Base-by-base conservation (phyloP, 2,329 filamentous ascomycete genomes). In the Escovopsis sp. region DNA sequence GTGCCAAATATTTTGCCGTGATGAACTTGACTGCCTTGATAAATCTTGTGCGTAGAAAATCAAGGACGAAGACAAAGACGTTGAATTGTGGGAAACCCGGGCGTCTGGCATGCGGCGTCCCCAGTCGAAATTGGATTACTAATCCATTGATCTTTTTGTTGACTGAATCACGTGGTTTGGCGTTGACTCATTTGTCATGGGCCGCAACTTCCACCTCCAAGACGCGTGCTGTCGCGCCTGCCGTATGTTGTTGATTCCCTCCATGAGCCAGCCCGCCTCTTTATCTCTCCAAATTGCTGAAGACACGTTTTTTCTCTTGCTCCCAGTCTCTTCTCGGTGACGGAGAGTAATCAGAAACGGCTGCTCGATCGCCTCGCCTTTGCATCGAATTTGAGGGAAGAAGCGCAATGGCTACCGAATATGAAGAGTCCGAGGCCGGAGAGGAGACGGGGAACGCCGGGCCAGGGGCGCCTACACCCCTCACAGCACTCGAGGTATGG, bases 391-490 rank as follows among this genome's bases (percentile, higher is more conserved):
- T 20, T 20, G 20, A 20, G 20, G 6, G 20, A 20, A 20, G 20
- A 7, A 30, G 35, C 35, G 57, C 39, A 39, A 71, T 72, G 69
- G 63, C 64, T 12, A 61, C 67, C 33, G 61, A 81, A 47, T 76
- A 77, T 32, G 84, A 93, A 49, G 79, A 81, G 37, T 72, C 73
- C 43, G 75, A 78, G 51, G 60, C 54, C 50, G 68, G 56, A 43
- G 87, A 91, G 43, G 86, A 94, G 45, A 72, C 73, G 52, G 74
- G 78, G 47, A 73, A 78, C 55, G 78, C 81, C 43, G 87, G 84
- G 10, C 89, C 89, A 44, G 91, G 91, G 49, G 91, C 91, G n/a
- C 91, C 91, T 3, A 94, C 88, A 43, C 87, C 89, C 37, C 72
- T 98, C 25, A 70, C 74, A 38, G 83, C 84, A 37, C 72, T 98